Evolutionary conservation across 106 monocot genomes (phyloP).

Genomic region (Agapanthus africanus): DNA sequence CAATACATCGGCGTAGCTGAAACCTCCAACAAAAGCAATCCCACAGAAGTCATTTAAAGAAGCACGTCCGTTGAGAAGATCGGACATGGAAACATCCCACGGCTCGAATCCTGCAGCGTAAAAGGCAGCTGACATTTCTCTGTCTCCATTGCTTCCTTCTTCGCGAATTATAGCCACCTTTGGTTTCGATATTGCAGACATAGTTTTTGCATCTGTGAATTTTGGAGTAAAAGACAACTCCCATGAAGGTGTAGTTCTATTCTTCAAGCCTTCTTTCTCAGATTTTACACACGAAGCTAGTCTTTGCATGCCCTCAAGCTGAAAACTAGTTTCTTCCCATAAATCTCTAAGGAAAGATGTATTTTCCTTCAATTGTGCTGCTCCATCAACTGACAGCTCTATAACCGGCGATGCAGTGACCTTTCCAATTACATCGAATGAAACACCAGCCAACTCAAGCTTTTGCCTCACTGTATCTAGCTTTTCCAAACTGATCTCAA

Average conservation of each 20-base stretch:
- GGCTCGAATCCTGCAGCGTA: conserved; percentile 90
- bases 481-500: conserved; percentile 51
- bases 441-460: conserved; percentile 42
- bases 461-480: conserved; percentile 35
- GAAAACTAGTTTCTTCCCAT: conserved; percentile 94
- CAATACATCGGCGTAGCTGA: conserved; percentile 93
- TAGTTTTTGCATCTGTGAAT: conserved; percentile 45
- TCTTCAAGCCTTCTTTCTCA: conserved; percentile 75
- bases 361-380: conserved; percentile 48
- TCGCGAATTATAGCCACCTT: conserved; percentile 92
- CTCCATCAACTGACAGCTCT: conserved; percentile 57
- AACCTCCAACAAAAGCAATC: conserved; percentile 93
- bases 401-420: conserved; percentile 45
- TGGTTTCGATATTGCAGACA: conserved; percentile 41
- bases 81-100: conserved; percentile 93
- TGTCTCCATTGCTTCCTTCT: conserved; percentile 96
- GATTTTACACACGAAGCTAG: conserved; percentile 71
- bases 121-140: conserved; percentile 95
- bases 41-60: conserved; percentile 65
- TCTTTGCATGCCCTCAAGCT: conserved; percentile 73
- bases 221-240: conserved; percentile 56
- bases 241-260: conserved; percentile 56
- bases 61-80: conserved; percentile 45
- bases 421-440: conserved; percentile 52
- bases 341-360: conserved; percentile 67